Base-by-base conservation (phyloP, 2,329 filamentous ascomycete genomes). In the Epicoccum nigrum region DNA sequence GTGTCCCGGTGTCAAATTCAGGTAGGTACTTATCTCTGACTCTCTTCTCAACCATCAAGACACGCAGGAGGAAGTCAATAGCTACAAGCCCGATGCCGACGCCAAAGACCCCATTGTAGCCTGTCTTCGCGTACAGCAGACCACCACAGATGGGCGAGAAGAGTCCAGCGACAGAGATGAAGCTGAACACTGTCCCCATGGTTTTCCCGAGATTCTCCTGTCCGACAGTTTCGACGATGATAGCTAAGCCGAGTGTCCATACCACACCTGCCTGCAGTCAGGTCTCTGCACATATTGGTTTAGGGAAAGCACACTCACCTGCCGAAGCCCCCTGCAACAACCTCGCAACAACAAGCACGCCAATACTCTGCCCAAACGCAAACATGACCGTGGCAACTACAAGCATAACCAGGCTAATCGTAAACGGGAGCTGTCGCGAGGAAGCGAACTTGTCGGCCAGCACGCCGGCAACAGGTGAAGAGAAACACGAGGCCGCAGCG, bases 111-210 rank as follows among this genome's bases (percentile, higher is more conserved):
- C 83, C 83, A 11, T 69, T 64, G 60, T 83, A 83, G 2, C 85
- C 85, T 1, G 79, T 77, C 59, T 81, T 81, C 21, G 81, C 75
- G 63, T 87, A 87, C 1, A 87, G 67, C 0, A 85, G 62, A 0
- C 86, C 86, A 3, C 85, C 85, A 0, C 86, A 67, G 0, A 84
- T 74, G 0, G 85, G 85, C 0, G 83, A 79, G 13, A 81, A 71
- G 4, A 87, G 70, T 33, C 80, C 78, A 0, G 84, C 84, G 0
- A 84, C 74, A 0, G 80, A 81, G 43, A 85, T 81, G 54, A 86
- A 80, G 52, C 81, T 81, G 65, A 84, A 85, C 7, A 85, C 81
- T 37, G 80, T 79, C 12, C 85, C 85, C 62, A 87, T 81, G 1
- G 81, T 81, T 64, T 84, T 85, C 2, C 84, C 85, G 30, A 87